phyloP scores from a whole-genome alignment of 352 stramenopile genomes.

The Globisporangium yorkense region DNA sequence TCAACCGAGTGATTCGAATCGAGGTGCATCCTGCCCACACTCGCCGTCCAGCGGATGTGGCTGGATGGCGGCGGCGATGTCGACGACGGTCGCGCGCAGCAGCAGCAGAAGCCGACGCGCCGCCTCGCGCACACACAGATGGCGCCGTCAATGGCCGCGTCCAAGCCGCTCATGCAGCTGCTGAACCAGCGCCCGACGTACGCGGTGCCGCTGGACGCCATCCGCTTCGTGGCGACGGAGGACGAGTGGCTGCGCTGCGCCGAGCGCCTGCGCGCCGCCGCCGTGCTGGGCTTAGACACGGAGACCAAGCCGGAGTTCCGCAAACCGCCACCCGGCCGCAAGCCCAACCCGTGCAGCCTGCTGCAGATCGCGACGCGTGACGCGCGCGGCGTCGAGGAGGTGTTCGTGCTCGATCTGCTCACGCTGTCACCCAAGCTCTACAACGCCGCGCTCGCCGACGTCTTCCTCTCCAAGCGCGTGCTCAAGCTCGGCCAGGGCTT shows the following conservation, averaged over 20 bases:
- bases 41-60: neutral
- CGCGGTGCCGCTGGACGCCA: slow-evolving; percentile 29
- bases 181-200: slow-evolving; percentile 59
- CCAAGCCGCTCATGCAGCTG: slow-evolving; percentile 27
- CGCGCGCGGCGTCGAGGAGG: slow-evolving; percentile 39
- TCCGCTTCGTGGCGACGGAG: slow-evolving; percentile 45
- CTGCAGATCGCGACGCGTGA: slow-evolving; percentile 65
- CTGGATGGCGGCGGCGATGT: neutral
- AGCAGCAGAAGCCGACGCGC: neutral
- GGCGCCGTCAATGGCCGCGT: neutral
- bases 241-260: slow-evolving; percentile 50
- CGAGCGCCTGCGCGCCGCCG: slow-evolving; percentile 32
- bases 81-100: neutral
- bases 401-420: slow-evolving; percentile 73
- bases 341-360: slow-evolving; percentile 39
- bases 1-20: neutral
- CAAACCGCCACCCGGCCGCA: slow-evolving; percentile 16
- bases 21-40: too few relatives aligned
- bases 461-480: slow-evolving; percentile 61
- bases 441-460: slow-evolving; percentile 40
- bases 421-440: slow-evolving; percentile 49
- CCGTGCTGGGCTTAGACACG: slow-evolving; percentile 65
- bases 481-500: slow-evolving; percentile 71
- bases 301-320: slow-evolving; percentile 60
- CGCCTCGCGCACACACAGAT: neutral